Percentiles rank a stretch among this genome's conserved stretches.
Conservation (phyloP, 2,329 filamentous ascomycete species). For the Mycogone perniciosa region DNA sequence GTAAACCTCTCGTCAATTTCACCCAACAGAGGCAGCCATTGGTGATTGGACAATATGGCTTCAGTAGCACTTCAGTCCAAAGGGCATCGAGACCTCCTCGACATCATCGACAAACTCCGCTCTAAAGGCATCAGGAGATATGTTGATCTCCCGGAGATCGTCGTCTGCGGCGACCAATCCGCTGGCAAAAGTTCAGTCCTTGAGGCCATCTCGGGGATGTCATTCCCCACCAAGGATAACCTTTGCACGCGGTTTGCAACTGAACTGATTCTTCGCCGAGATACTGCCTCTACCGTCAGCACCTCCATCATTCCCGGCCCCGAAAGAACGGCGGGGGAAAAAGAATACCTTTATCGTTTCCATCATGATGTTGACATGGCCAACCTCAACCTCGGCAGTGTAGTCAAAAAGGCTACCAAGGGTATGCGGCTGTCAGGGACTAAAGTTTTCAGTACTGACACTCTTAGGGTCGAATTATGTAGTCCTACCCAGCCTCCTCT, state of each 20-base stretch:
- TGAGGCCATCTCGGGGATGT: slow-evolving; percentile 49
- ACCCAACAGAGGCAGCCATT: neutral
- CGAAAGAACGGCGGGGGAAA: slow-evolving; percentile 7
- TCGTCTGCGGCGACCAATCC: slow-evolving; percentile 51
- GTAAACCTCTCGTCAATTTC: neutral
- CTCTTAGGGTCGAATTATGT: slow-evolving; percentile 20
- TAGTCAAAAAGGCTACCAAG: slow-evolving; percentile 9
- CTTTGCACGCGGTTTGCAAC: slow-evolving; percentile 52
- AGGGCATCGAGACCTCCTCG: neutral
- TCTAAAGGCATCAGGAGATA: neutral
- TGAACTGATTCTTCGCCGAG: slow-evolving; percentile 42
- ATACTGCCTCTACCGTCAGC: slow-evolving; percentile 11
- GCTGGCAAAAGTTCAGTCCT: slow-evolving; percentile 53
- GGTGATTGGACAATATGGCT: neutral
- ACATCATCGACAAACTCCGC: neutral
- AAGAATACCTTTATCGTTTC: slow-evolving; percentile 5
- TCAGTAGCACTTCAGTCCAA: neutral
- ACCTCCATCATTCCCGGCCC: slow-evolving; percentile 16
- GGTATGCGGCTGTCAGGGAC: slow-evolving; percentile 13
- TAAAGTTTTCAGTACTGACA: slow-evolving; percentile 17
- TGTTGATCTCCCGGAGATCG: slow-evolving; percentile 36
- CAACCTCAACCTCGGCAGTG: slow-evolving; percentile 6
- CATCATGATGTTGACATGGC: neutral
- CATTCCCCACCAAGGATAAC: slow-evolving; percentile 46
- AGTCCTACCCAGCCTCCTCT: slow-evolving; percentile 27